Evolutionary conservation across 805 yeast genomes (phyloP).

Genomic region (Wickerhamomyces bisporus): DNA sequence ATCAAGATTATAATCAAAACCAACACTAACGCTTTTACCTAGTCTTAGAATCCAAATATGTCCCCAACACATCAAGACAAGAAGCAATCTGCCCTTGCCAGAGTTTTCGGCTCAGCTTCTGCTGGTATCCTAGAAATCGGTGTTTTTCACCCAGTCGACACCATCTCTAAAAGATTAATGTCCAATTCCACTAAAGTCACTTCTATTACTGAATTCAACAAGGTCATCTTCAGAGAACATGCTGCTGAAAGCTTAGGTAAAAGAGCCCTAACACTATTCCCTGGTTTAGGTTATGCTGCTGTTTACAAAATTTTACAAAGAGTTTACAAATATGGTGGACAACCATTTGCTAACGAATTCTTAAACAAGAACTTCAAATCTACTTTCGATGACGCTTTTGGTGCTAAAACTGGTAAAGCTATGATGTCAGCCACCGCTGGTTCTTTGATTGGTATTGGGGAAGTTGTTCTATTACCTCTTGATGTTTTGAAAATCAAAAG

Average conservation of each 20-base stretch:
- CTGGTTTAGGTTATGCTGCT: conserved; percentile 98
- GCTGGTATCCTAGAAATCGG: conserved; percentile 97
- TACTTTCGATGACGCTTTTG: conserved; percentile 71
- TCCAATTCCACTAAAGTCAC: conserved; percentile 70
- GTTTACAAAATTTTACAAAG: conserved; percentile 94
- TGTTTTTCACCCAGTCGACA: conserved; percentile 98
- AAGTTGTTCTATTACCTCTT: conserved; percentile 88
- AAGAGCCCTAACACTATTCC: conserved; percentile 81
- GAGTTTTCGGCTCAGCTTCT: conserved; percentile 92
- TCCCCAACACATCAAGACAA: conserved; percentile 40
- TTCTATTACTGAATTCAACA: conserved; percentile 62
- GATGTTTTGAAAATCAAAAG: conserved; percentile 97
- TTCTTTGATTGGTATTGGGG: conserved; percentile 95
- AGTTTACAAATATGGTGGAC: conserved; percentile 98
- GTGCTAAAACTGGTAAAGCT: conserved; percentile 96
- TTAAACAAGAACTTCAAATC: conserved; percentile 68
- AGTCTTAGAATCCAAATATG: not conserved
- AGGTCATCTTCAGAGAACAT: conserved; percentile 80
- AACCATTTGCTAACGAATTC: conserved; percentile 95
- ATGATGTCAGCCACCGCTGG: conserved; percentile 96
- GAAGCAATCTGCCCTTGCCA: conserved; percentile 83
- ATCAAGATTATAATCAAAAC: too few relatives aligned
- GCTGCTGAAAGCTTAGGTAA: conserved; percentile 66
- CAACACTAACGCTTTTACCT: too few relatives aligned
- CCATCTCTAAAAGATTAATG: conserved; percentile 94